phyloP scores from a whole-genome alignment of 2,329 filamentous ascomycete species.

The Stachybotrys echinatus region DNA sequence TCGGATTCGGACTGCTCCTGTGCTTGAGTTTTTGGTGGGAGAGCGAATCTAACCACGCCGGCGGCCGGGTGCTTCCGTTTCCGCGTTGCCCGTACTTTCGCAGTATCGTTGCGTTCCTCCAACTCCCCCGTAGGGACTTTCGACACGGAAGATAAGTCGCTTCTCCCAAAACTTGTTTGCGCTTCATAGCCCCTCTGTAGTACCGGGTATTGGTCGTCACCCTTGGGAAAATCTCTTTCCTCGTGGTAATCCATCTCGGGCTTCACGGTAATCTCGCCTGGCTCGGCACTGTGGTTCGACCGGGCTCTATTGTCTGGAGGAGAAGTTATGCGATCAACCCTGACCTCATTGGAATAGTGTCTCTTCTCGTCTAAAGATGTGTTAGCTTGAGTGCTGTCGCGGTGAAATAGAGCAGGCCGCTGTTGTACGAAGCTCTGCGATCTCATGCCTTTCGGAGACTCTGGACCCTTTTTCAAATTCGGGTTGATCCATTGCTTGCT shows the following conservation, averaged over 20 bases:
- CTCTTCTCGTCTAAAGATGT: slow-evolving; percentile 37
- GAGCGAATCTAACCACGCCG: slow-evolving; percentile 29
- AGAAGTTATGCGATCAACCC: slow-evolving; percentile 33
- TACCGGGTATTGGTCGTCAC: not conserved
- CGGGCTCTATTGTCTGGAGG: slow-evolving; percentile 28
- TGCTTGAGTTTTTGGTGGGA: slow-evolving; percentile 30
- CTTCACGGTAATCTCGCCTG: slow-evolving; percentile 39
- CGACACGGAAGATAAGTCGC: slow-evolving; percentile 6
- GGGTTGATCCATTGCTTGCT: slow-evolving; percentile 59
- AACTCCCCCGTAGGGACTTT: not conserved
- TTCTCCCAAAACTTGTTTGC: not conserved
- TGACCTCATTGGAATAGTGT: slow-evolving; percentile 49
- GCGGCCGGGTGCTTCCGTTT: slow-evolving; percentile 23
- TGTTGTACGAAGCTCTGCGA: slow-evolving; percentile 44
- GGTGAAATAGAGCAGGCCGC: slow-evolving; percentile 29
- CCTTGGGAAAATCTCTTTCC: not conserved
- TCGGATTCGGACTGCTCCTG: slow-evolving; percentile 41
- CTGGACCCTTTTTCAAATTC: slow-evolving; percentile 43
- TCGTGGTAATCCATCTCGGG: slow-evolving; percentile 26
- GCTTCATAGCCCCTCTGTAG: not conserved
- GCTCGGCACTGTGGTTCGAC: slow-evolving; percentile 37
- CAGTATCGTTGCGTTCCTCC: slow-evolving; percentile 3
- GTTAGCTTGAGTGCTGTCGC: slow-evolving; percentile 29
- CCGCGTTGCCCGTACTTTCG: slow-evolving; percentile 11
- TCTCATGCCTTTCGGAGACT: slow-evolving; percentile 46